These are phyloP conservation scores for Ammopiptanthus mongolicus DNA, from an alignment of 306 rosid species.

Conservation along the genomic window DNA sequence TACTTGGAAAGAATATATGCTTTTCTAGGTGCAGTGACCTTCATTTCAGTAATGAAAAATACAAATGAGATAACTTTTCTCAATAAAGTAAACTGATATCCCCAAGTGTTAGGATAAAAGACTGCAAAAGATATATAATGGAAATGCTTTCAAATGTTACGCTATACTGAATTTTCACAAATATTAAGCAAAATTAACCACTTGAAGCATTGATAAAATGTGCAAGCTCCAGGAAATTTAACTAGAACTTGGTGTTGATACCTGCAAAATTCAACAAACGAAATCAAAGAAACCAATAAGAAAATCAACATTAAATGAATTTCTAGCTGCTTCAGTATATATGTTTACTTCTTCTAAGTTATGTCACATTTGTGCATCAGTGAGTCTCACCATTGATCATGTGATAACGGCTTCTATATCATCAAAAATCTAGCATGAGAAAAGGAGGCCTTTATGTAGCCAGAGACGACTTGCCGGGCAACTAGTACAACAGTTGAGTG, in stretches of 20 bases:
- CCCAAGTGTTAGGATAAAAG: not conserved
- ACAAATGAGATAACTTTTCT: not conserved
- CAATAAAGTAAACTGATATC: not conserved
- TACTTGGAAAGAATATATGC: not conserved
- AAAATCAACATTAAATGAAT: not conserved
- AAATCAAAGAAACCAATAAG: not conserved
- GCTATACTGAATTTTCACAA: not conserved
- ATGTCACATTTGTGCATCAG: not conserved
- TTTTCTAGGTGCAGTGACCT: not conserved
- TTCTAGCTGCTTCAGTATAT: not conserved
- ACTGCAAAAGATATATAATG: not conserved
- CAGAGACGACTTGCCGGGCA: constrained; percentile 80
- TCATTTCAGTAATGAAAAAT: not conserved
- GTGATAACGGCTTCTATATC: constrained; percentile 24
- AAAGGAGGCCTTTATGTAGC: constrained; percentile 62
- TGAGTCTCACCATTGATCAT: not conserved
- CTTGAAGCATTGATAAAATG: not conserved
- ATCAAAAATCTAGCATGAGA: constrained; percentile 68
- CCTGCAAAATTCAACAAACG: constrained; percentile 26
- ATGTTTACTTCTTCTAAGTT: not conserved
- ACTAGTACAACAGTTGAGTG: not conserved
- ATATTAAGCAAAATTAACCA: not conserved
- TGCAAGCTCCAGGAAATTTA: not conserved
- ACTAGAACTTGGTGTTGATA: not conserved
- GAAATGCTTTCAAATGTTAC: not conserved